phyloP scores from a whole-genome alignment of 192 early-diverging fungal genomes.

The Helicostylum pulchrum region DNA sequence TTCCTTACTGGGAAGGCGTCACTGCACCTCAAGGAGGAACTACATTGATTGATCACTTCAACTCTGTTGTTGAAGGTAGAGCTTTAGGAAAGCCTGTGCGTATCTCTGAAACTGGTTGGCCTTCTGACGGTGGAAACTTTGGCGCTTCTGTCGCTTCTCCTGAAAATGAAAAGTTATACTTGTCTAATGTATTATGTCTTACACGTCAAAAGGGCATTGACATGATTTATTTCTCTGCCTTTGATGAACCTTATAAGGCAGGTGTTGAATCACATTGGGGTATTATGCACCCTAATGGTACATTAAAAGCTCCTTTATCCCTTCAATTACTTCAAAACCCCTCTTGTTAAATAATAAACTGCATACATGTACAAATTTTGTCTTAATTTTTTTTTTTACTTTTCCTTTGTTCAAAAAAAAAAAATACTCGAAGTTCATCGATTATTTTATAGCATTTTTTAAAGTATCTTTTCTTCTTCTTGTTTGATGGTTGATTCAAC shows the following conservation, averaged over 20 bases:
- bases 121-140: slow-evolving; percentile 48
- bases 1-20: slow-evolving; percentile 58
- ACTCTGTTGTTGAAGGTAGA: slow-evolving; percentile 36
- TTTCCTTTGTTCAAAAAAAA: too few species aligned
- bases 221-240: slow-evolving; percentile 55
- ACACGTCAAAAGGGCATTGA: slow-evolving; percentile 45
- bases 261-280: slow-evolving; percentile 35
- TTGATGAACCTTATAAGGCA: slow-evolving; percentile 58
- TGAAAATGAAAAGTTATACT: slow-evolving; percentile 43
- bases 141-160: slow-evolving; percentile 43
- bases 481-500: too few species aligned
- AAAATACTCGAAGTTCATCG: too few species aligned
- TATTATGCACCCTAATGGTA: slow-evolving; percentile 18
- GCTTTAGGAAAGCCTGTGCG: slow-evolving; percentile 49
- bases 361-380: too few species aligned
- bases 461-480: too few species aligned
- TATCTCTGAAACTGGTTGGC: slow-evolving; percentile 65
- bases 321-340: neutral
- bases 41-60: slow-evolving; percentile 50
- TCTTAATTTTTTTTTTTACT: too few species aligned
- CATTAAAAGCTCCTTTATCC: neutral
- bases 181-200: slow-evolving; percentile 51
- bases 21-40: slow-evolving; percentile 43
- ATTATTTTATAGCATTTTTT: too few species aligned
- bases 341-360: too few species aligned